These are phyloP conservation scores for Candida sp. DNA, from an alignment of 1,139 yeast genomes.

Conservation along the genomic window DNA sequence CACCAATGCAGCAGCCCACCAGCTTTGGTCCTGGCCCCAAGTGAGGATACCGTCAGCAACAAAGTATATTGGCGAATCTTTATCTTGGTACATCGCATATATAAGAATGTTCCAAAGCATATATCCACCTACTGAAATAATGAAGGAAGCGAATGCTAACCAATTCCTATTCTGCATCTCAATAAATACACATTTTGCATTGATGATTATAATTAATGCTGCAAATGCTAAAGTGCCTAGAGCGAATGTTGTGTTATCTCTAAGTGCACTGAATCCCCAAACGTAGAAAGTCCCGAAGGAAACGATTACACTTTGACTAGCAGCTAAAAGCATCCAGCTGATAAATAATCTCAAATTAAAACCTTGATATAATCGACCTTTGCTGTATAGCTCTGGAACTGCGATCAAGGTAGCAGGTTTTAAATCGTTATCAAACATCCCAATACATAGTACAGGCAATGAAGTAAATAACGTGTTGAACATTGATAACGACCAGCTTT, in stretches of 20 bases:
- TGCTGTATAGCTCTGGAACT: conserved; percentile 83
- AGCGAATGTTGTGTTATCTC: conserved; percentile 79
- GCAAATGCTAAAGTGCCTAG: conserved; percentile 75
- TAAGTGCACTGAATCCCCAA: conserved; percentile 65
- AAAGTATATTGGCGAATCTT: conserved; percentile 62
- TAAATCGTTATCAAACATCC: conserved; percentile 94
- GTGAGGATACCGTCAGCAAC: conserved; percentile 67
- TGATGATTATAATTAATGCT: conserved; percentile 67
- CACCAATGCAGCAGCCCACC: conserved; percentile 79
- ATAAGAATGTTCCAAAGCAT: conserved; percentile 80
- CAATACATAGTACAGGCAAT: conserved; percentile 84
- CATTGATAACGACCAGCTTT: conserved; percentile 96
- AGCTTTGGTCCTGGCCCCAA: conserved; percentile 76
- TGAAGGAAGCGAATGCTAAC: conserved; percentile 64
- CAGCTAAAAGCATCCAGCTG: conserved; percentile 77
- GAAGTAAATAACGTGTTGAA: conserved; percentile 95
- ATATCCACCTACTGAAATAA: conserved; percentile 86
- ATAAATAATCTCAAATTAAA: conserved; percentile 70
- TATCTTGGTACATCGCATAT: conserved; percentile 61
- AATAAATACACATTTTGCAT: conserved; percentile 72
- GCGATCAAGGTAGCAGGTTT: conserved; percentile 86
- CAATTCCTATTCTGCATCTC: conserved; percentile 84
- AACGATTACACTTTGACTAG: conserved; percentile 67
- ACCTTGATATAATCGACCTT: conserved; percentile 72
- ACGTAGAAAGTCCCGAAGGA: conserved; percentile 64